These are phyloP conservation scores for Lasiodiplodia theobromae DNA, from an alignment of 2,329 filamentous ascomycete genomes.

Conservation along the genomic window DNA sequence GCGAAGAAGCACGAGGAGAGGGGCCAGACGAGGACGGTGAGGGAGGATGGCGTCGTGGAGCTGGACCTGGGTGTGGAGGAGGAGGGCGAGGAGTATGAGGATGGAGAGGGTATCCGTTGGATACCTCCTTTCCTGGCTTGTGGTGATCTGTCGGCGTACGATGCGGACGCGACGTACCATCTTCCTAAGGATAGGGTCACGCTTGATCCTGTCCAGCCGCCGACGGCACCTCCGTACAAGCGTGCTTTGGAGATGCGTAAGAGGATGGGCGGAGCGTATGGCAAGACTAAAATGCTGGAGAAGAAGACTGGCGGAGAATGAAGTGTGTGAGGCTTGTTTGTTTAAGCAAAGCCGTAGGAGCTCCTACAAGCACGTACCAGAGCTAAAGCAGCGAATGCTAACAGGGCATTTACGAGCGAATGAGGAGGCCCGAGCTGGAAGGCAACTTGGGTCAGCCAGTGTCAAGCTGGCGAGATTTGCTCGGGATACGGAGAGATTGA, in stretches of 20 bases:
- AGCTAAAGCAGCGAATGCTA: not conserved
- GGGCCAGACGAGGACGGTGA: constrained; percentile 38
- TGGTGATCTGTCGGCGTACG: constrained; percentile 91
- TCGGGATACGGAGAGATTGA: not conserved
- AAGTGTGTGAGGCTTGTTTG: not conserved
- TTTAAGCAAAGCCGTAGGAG: not conserved
- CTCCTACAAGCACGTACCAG: not conserved
- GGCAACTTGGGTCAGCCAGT: not conserved
- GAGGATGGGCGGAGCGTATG: constrained; percentile 76
- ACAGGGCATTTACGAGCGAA: not conserved
- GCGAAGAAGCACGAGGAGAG: constrained; percentile 51
- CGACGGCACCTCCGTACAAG: constrained; percentile 95
- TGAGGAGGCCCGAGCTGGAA: not conserved
- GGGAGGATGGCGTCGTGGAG: constrained; percentile 57
- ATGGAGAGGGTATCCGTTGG: constrained; percentile 68
- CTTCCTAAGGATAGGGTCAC: constrained; percentile 86
- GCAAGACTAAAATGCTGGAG: constrained; percentile 65
- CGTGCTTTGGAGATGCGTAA: constrained; percentile 85
- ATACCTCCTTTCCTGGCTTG: constrained; percentile 97
- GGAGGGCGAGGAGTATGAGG: constrained; percentile 44
- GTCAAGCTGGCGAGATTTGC: not conserved
- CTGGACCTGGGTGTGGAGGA: constrained; percentile 55
- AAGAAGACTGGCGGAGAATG: not conserved
- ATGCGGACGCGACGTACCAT: constrained; percentile 93
- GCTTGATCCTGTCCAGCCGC: constrained; percentile 91